Percentiles rank a stretch among this genome's conserved stretches.
phyloP scores from a whole-genome alignment of 2,329 filamentous ascomycete species.

The Colletotrichum sp. region DNA sequence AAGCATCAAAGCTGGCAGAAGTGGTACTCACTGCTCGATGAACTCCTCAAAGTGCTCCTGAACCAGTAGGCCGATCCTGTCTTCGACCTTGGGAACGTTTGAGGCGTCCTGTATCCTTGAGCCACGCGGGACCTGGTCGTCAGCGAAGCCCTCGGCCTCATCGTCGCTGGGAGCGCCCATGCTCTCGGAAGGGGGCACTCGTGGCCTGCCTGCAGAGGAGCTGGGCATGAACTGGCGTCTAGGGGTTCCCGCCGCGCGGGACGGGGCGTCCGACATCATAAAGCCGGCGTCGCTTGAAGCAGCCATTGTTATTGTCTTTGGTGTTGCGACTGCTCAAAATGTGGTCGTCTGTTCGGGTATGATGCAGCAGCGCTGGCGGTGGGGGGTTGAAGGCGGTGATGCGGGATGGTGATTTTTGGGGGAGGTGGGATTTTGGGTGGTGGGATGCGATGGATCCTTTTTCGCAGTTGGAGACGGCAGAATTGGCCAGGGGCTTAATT shows the following conservation, averaged over 20 bases:
- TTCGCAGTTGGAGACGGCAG: slow-evolving; percentile 10
- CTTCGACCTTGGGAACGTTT: slow-evolving; percentile 74
- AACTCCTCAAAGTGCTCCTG: slow-evolving; percentile 82
- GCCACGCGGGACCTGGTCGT: slow-evolving; percentile 65
- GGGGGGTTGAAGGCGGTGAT: neutral
- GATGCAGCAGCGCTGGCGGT: neutral
- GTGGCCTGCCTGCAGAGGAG: slow-evolving; percentile 59
- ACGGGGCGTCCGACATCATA: slow-evolving; percentile 62
- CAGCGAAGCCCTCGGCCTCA: slow-evolving; percentile 66
- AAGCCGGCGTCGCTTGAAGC: slow-evolving; percentile 61
- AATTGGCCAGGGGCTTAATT: slow-evolving; percentile 17
- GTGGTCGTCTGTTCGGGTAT: neutral
- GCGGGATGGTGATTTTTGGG: slow-evolving; percentile 13
- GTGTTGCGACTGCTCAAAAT: neutral
- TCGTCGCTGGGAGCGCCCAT: slow-evolving; percentile 66
- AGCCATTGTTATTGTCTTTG: slow-evolving; percentile 43
- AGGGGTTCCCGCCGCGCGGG: slow-evolving; percentile 47
- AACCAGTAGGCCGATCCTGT: slow-evolving; percentile 76
- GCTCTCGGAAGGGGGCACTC: slow-evolving; percentile 68
- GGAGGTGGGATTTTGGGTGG: slow-evolving; percentile 18
- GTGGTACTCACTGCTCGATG: slow-evolving; percentile 69
- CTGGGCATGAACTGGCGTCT: slow-evolving; percentile 47
- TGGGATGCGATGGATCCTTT: slow-evolving; percentile 21
- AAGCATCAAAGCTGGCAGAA: neutral
- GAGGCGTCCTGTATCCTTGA: slow-evolving; percentile 51